A percentile compares a stretch with the other conserved stretches of the same genome.
These are phyloP conservation scores for Cokeromyces recurvatus DNA, from an alignment of 371 early-diverging fungal species.

Conservation along the genomic window DNA sequence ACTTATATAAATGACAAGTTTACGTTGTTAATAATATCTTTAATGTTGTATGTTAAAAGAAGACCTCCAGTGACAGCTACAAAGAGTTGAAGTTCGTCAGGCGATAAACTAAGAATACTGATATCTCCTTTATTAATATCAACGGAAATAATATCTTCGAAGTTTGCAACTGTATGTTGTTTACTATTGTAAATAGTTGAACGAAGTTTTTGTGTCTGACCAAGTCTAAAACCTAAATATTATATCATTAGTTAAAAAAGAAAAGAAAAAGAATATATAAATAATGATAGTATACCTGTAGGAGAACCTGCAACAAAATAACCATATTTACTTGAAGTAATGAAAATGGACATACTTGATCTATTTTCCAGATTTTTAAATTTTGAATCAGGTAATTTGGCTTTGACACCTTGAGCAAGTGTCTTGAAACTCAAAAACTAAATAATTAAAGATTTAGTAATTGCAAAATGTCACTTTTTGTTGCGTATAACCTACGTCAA, in stretches of 20 bases:
- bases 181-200: slow-evolving; percentile 12
- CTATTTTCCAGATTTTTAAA: slow-evolving; percentile 7
- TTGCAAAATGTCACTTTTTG: too few species aligned
- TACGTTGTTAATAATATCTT: slow-evolving; percentile 31
- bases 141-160: slow-evolving; percentile 11
- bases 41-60: slow-evolving; percentile 27
- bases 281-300: slow-evolving; percentile 16
- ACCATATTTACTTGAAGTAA: slow-evolving; percentile 33
- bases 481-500: too few species aligned
- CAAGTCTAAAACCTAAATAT: slow-evolving; percentile 33
- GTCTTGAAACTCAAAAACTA: slow-evolving; percentile 36
- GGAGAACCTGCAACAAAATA: slow-evolving; percentile 37
- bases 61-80: slow-evolving; percentile 22
- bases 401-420: slow-evolving; percentile 35
- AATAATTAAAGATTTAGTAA: too few species aligned
- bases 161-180: slow-evolving; percentile 12
- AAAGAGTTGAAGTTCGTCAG: slow-evolving; percentile 27
- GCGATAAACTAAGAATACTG: slow-evolving; percentile 27
- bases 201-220: slow-evolving; percentile 22
- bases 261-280: background rate
- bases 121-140: slow-evolving; percentile 18
- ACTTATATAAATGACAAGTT: background rate
- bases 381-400: slow-evolving; percentile 24
- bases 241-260: background rate
- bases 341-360: slow-evolving; percentile 28